Evolutionary conservation across 2,329 filamentous ascomycete genomes (phyloP).

Genomic region (Ophiostoma ips): DNA sequence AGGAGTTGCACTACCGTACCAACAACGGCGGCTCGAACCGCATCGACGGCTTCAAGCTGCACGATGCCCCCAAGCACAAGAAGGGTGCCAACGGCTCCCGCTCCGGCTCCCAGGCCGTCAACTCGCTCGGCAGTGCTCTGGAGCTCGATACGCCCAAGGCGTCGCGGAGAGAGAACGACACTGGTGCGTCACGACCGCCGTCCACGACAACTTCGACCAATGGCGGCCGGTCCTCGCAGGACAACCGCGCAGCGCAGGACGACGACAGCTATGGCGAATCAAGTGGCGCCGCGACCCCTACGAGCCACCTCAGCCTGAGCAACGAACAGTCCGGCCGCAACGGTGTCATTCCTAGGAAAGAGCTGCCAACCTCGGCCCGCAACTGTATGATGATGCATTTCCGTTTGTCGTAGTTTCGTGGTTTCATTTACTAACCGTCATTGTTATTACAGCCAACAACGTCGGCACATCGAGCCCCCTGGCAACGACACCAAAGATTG

Average conservation of each 20-base stretch:
- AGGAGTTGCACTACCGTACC: conserved; percentile 24
- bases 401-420: neutral
- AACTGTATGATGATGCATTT: conserved; percentile 25
- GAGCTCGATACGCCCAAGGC: conserved; percentile 25
- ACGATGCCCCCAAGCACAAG: conserved; percentile 62
- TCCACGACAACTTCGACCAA: conserved; percentile 21
- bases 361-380: conserved; percentile 34
- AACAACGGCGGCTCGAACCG: conserved; percentile 21
- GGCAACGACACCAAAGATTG: conserved; percentile 4
- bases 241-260: conserved; percentile 39
- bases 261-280: conserved; percentile 34
- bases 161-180: conserved; percentile 26
- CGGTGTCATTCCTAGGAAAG: conserved; percentile 50
- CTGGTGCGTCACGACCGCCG: conserved; percentile 19
- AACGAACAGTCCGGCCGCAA: conserved; percentile 29
- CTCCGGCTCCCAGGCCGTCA: conserved; percentile 30
- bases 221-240: conserved; percentile 40
- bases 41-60: conserved; percentile 57
- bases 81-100: conserved; percentile 27
- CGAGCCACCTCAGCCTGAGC: conserved; percentile 25
- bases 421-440: neutral
- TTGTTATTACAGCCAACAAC: conserved; percentile 18
- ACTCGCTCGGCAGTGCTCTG: conserved; percentile 14
- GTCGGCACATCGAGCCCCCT: conserved; percentile 16
- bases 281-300: conserved; percentile 17